Percentiles rank a stretch among this genome's conserved stretches.
phyloP scores from a whole-genome alignment of 768 basidiomycete species.

The Termitomyces sp. region DNA sequence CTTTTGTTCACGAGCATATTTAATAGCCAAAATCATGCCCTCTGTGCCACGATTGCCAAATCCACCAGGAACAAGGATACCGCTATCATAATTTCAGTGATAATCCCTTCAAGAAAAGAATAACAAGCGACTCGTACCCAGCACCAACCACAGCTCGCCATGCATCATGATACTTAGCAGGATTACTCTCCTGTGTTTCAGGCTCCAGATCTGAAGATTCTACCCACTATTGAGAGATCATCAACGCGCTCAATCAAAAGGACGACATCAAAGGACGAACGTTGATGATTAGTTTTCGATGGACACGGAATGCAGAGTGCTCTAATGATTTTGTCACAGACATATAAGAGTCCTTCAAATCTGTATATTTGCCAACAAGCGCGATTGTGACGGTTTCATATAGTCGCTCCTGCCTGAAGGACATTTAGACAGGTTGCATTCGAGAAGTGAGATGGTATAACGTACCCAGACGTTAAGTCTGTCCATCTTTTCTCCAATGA shows the following conservation, averaged over 20 bases:
- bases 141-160: slow-evolving; percentile 92
- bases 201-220: slow-evolving; percentile 90
- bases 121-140: slow-evolving; percentile 43
- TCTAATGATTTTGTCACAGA: slow-evolving; percentile 95
- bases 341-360: slow-evolving; percentile 97
- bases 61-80: slow-evolving; percentile 95
- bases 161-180: slow-evolving; percentile 91
- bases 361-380: slow-evolving; percentile 96
- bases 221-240: slow-evolving; percentile 65
- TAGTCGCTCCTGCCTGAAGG: slow-evolving; percentile 79
- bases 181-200: slow-evolving; percentile 69
- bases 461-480: slow-evolving; percentile 75
- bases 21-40: slow-evolving; percentile 98
- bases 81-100: slow-evolving; percentile 38
- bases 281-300: slow-evolving; percentile 74
- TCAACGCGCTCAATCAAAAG: not conserved
- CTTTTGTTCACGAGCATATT: slow-evolving; percentile 93
- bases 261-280: slow-evolving; percentile 34
- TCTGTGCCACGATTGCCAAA: slow-evolving; percentile 92
- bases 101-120: not conserved
- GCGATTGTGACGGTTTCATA: slow-evolving; percentile 88
- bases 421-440: not conserved
- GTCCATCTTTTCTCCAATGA: slow-evolving; percentile 75
- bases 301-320: slow-evolving; percentile 92
- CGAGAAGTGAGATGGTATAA: slow-evolving; percentile 2